Base-by-base conservation (phyloP, 306 rosid genomes). In the Lathyrus tuberosus region DNA sequence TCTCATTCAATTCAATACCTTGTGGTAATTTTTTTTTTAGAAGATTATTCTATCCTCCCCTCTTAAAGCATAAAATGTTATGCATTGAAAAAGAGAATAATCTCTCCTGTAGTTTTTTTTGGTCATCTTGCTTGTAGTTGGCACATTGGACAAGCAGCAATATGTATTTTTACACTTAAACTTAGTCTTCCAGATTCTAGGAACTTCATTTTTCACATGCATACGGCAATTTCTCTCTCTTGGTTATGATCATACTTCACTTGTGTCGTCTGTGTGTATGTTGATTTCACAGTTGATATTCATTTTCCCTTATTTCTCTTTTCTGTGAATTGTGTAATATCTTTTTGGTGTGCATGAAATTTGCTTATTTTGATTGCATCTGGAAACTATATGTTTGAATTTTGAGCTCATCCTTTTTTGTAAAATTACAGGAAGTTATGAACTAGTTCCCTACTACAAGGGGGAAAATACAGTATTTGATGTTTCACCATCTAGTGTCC, bases 381-480 rank as follows among this genome's bases (percentile, higher is more conserved):
- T 71, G 70, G 44, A 60, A 68, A 41, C 35, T 48, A 48, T 42
- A 11, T 43, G 48, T 5, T 13, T 44, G 58, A 61, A 76, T 65
- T 76, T 46, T 31, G 38, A 38, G 73, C 66, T 76, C 58, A 44
- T 24, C 14, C 70, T 74, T 60, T 60, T 76, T 67, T 30, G 44
- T 84, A 70, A 57, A 35, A 59, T 73, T 15, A 33, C 95, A 94
- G 99, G 99, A 81, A 81, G 72, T 44, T 94, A 84, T 69, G 87
- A 85, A 80, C 88, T 94, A 65, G 84, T 94, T 69, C 99, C 99
- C 68, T 94, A 83, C 84, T 94, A 94, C 85, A 91, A 87, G 88
- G 99, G 99, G 67, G 99, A 94, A 76, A 91, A 94, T 83, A 89
- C 96, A 15, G 86, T 88, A 43, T 94, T 94, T 89, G 99, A 89